Evolutionary conservation across 2,329 filamentous ascomycete genomes (phyloP), one percentile per base, ranked within the genome.

Genomic region (Gnomoniopsis smithogilvyi): DNA sequence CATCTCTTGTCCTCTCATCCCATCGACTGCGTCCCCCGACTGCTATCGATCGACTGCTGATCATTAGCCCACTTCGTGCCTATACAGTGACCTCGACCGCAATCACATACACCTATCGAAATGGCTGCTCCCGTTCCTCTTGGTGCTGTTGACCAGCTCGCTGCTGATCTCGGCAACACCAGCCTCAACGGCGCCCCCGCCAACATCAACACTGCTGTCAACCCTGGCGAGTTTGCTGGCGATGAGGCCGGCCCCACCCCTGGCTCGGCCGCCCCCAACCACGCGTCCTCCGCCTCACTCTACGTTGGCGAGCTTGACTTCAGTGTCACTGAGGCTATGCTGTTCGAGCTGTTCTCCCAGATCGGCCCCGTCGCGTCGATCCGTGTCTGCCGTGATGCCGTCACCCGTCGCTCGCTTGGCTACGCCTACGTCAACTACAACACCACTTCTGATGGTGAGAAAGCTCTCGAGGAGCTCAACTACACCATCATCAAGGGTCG

Each of bases 381-480:
- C 78, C 95, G 95, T 85, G 95, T 99, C 75, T 99, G 95, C 87
- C 95, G 95, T 80, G 95, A 99, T 74, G 94, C 95, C 64, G 93
- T 99, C 74, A 98, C 95, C 73, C 93, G 95, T 76, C 94, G 95
- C 78, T 99, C 95, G 66, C 92, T 99, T 67, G 95, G 95, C 68
- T 99, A 99, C 77, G 95, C 95, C 77, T 99, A 99, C 78, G 95
- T 99, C 80, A 99, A 99, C 87, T 99, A 98, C 87, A 99, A 98
- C 84, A 94, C 92, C 77, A 96, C 93, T 64, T 77, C 87, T 64
- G 95, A 99, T 75, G 95, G 95, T 70, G 95, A 99, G 84, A 96
- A 96, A 80, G 95, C 95, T 70, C 88, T 99, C 63, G 95, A 99
- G 81, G 95, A 99, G 80, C 86, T 99, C 70, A 99, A 99, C 87